Base-by-base conservation (phyloP, 345 rosid species). In the Aquilaria malaccensis region DNA sequence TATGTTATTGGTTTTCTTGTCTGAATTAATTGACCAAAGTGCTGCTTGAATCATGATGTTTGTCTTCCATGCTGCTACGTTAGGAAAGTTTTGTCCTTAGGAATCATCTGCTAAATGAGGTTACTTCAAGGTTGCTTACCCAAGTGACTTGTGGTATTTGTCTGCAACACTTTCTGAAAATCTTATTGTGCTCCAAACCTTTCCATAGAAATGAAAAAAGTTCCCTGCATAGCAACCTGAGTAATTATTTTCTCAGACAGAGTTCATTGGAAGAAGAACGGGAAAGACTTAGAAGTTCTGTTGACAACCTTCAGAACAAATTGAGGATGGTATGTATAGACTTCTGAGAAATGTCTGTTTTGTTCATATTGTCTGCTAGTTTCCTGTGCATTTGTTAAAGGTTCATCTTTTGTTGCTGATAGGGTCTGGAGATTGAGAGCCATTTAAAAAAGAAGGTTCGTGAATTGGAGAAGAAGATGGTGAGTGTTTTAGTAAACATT, bases 341-440 rank as follows among this genome's bases (percentile, higher is more conserved):
- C 22, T 9, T 48, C 33, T 71, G 59, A 22, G 55, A 13, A 50
- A 33, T 47, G 1, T 53, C 37, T 57, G 45, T 30, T 50, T 56
- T 66, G 43, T 4, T 37, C 4, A 37, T 37, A 37, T 37, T 1
- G 7, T 4, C 7, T 37, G 43, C 3, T 37, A 37, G 43, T 37
- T 5, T 37, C 43, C 43, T 37, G 43, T 22, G 43, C 43, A 37
- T 37, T 31, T 4, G 50, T 13, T 22, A 59, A 13, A 50, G 11
- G 3, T 51, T 2, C n/a, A 31, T 60, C 59, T 48, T 15, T 70
- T 79, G 55, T 80, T 71, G 32, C 66, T 54, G 63, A 49, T 59
- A 95, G 98, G 97, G 96, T 52, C 51, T 95, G 85, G 96, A 91
- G 74, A 95, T 95, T 50, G 99, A 95, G 80, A 95, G 80, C 41